A percentile compares a stretch with the other conserved stretches of the same genome.
phyloP scores from a whole-genome alignment of 148 eudicot genomes.

The Limonium bicolor region DNA sequence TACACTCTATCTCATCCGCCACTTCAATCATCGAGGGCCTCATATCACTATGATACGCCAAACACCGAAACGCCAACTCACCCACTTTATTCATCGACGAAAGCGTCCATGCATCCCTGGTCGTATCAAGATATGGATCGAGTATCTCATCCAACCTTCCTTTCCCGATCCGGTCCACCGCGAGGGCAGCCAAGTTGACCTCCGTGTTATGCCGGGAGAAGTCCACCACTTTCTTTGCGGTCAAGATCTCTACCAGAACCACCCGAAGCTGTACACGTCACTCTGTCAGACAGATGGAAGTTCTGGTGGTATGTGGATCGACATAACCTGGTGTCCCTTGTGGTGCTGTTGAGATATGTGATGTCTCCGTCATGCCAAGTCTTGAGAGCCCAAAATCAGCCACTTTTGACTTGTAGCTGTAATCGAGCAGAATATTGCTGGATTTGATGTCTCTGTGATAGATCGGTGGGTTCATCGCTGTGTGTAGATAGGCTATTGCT shows the following conservation, averaged over 20 bases:
- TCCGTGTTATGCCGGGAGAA: constrained; percentile 49
- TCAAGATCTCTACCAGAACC: constrained; percentile 66
- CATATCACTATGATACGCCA: constrained; percentile 73
- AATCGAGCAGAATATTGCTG: constrained; percentile 58
- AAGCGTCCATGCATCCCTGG: constrained; percentile 76
- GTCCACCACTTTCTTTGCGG: constrained; percentile 72
- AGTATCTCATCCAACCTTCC: constrained; percentile 66
- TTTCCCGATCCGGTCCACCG: constrained; percentile 65
- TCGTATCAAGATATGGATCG: constrained; percentile 52
- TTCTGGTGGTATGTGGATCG: constrained; percentile 76
- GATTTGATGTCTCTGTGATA: constrained; percentile 81
- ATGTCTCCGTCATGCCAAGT: constrained; percentile 55
- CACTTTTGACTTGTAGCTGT: constrained; percentile 48
- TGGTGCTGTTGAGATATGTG: constrained; percentile 78
- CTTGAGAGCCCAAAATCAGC: constrained; percentile 84
- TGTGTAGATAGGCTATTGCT: constrained; percentile 68
- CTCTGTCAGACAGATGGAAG: constrained; percentile 78
- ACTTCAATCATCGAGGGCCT: constrained; percentile 85
- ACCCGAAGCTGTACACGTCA: constrained; percentile 90
- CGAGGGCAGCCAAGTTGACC: constrained; percentile 71
- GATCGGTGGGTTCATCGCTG: constrained; percentile 63
- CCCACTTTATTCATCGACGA: constrained; percentile 64
- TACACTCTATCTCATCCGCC: constrained; percentile 57
- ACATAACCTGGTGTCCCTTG: constrained; percentile 87
- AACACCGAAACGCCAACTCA: constrained; percentile 73